Evolutionary conservation across 371 early-diverging fungal genomes (phyloP), one percentile per base, ranked within the genome.

Genomic region (Rhizopus arrhizus): DNA sequence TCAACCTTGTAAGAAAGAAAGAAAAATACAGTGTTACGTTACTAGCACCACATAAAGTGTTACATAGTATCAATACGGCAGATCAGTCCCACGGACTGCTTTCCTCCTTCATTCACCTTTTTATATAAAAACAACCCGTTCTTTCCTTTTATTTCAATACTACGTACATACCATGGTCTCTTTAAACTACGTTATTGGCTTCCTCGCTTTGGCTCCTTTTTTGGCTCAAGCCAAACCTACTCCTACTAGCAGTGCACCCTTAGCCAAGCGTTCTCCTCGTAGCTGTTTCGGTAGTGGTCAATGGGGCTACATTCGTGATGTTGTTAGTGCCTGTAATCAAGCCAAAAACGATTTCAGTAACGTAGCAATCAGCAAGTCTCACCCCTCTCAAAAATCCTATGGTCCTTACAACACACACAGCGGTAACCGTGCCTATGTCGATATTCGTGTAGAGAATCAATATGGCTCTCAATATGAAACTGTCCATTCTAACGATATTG

Each of bases 181-280:
- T 43, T 11, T 15, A 13, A 43, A 43, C 15, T 43, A 43, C n/a
- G 15, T 43, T 15, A 2, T 43, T 6, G 15, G 43, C n/a, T 15
- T 43, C 15, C 6, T 43, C 6, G 43, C 15, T 6, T 43, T 43
- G 15, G 13, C 43, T 43, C 43, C 43, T 43, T n/a, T 43, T 43
- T 43, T 43, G n/a, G 43, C n/a, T n/a, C 43, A 43, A 43, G 43
- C 43, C 15, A 10, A 43, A 43, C 43, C 43, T 43, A 43, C 43
- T 6, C 12, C 6, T 6, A 43, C 43, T n/a, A n/a, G n/a, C 6
- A 43, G 43, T 15, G 43, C 43, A 6, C 43, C 43, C n/a, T 15
- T 43, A 11, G 43, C 43, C 15, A 43, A 43, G n/a, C 43, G 43
- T 4, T 43, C 43, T 11, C 43, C 43, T 43, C n/a, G n/a, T n/a